These are phyloP conservation scores for Mortierella antarctica DNA, from an alignment of 192 early-diverging fungal genomes.

Conservation along the genomic window DNA sequence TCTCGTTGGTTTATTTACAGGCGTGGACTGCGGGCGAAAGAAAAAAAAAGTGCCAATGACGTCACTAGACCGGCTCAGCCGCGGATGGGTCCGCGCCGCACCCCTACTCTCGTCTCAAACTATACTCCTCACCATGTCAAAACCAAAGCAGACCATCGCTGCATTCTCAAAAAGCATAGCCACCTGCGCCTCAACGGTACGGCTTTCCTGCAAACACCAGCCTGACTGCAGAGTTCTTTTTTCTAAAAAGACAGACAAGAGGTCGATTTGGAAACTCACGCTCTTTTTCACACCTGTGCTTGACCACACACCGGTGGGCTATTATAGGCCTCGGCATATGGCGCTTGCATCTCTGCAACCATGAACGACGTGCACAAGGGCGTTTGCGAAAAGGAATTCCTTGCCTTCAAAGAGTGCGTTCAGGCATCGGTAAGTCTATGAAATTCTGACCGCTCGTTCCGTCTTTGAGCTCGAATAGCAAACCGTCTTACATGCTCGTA, in stretches of 20 bases:
- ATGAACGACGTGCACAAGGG: conserved; percentile 50
- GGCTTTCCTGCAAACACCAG: neutral
- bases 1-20: too few species aligned
- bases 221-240: neutral
- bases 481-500: too few species aligned
- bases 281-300: neutral
- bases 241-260: neutral
- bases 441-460: neutral
- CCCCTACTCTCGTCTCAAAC: neutral
- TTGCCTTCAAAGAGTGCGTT: conserved; percentile 52
- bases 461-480: neutral
- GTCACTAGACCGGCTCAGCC: neutral
- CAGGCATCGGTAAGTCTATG: conserved; percentile 36
- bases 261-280: too few species aligned
- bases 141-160: conserved; percentile 41
- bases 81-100: neutral
- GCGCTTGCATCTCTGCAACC: conserved; percentile 41
- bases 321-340: conserved; percentile 37
- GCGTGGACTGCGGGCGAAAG: too few species aligned
- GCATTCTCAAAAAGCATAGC: conserved; percentile 41
- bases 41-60: too few species aligned
- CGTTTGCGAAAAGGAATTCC: conserved; percentile 46
- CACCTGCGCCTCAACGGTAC: conserved; percentile 35
- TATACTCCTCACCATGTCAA: conserved; percentile 29
- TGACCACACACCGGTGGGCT: neutral